Evolutionary conservation across 1,139 yeast species (phyloP), one percentile per base, ranked within the genome.

Genomic region (Diutina scorzettiae): DNA sequence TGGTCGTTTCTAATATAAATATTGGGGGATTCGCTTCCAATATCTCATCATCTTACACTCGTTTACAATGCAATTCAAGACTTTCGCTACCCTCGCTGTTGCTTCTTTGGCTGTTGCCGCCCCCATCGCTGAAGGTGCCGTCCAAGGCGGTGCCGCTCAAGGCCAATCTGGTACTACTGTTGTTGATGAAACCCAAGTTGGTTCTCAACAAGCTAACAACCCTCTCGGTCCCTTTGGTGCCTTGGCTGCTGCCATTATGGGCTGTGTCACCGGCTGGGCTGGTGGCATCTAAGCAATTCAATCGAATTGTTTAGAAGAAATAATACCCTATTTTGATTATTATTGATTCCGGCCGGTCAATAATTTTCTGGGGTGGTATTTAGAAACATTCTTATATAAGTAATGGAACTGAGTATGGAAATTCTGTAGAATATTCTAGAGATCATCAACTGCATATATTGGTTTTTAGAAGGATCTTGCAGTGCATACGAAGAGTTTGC

Each of bases 71-170:
- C 37, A 32, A 32, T 32, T 20, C 37, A 32, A 32, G 37, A 32
- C 37, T 19, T 16, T 32, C 7, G 21, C 37, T 21, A 32, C 37
- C 27, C 37, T 32, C 25, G 37, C 37, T n/a, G n/a, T 32, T 5
- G 37, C 37, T 12, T 32, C 37, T 20, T 32, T 32, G 37, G 37
- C 37, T n/a, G 27, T 32, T 21, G 37, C 37, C 25, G 25, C 37
- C 16, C 37, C 37, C 37, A 9, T 32, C 16, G 37, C 37, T n/a
- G 30, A 14, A 7, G 27, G 27, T 24, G 30, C 30, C 12, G 12
- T 11, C n/a, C 5, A 12, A 11, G 30, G 12, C n/a, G 30, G 30
- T 27, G 30, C 30, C 30, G 30, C 12, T 27, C 14, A 5, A 11
- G 30, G 30, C n/a, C 5, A 12, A 11, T 27, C 30, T 12, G 30